Percentiles rank a stretch among this genome's conserved stretches.
Evolutionary conservation across 2,329 filamentous ascomycete species (phyloP).

Genomic region (Colletotrichum lentis): DNA sequence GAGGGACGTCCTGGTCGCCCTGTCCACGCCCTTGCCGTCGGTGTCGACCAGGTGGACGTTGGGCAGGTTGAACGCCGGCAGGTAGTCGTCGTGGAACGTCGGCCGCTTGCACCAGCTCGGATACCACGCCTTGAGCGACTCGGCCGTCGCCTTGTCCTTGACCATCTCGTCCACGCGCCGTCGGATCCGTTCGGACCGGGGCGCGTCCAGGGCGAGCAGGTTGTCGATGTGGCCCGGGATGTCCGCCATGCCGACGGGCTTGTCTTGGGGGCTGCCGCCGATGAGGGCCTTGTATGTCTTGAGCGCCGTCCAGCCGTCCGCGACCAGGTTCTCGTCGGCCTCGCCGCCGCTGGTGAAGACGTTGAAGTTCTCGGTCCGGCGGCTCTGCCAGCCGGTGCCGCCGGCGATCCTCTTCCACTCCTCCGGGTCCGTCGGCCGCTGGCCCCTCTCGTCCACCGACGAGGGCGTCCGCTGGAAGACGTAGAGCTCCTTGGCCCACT

Average conservation of each 20-base stretch:
- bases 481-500: slow-evolving; percentile 59
- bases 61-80: slow-evolving; percentile 64
- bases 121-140: slow-evolving; percentile 67
- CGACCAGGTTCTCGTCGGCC: slow-evolving; percentile 53
- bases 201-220: slow-evolving; percentile 53
- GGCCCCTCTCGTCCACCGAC: slow-evolving; percentile 49
- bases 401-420: slow-evolving; percentile 51
- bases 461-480: slow-evolving; percentile 67
- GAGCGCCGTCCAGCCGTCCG: slow-evolving; percentile 58
- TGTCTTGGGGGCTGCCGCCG: slow-evolving; percentile 42
- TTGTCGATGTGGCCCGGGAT: slow-evolving; percentile 47
- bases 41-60: slow-evolving; percentile 70
- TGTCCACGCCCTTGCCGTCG: slow-evolving; percentile 59
- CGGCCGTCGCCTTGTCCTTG: slow-evolving; percentile 59
- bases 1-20: slow-evolving; percentile 56
- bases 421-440: slow-evolving; percentile 52
- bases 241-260: slow-evolving; percentile 37
- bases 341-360: slow-evolving; percentile 46
- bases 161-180: slow-evolving; percentile 60
- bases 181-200: slow-evolving; percentile 55
- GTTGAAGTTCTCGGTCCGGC: slow-evolving; percentile 56
- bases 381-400: slow-evolving; percentile 58
- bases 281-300: slow-evolving; percentile 51
- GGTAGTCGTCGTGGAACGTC: slow-evolving; percentile 67
- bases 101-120: slow-evolving; percentile 70